Percentiles rank a stretch among this genome's conserved stretches.
These are phyloP conservation scores for Vachellia pachyceras DNA, from an alignment of 306 rosid species.

Conservation along the genomic window DNA sequence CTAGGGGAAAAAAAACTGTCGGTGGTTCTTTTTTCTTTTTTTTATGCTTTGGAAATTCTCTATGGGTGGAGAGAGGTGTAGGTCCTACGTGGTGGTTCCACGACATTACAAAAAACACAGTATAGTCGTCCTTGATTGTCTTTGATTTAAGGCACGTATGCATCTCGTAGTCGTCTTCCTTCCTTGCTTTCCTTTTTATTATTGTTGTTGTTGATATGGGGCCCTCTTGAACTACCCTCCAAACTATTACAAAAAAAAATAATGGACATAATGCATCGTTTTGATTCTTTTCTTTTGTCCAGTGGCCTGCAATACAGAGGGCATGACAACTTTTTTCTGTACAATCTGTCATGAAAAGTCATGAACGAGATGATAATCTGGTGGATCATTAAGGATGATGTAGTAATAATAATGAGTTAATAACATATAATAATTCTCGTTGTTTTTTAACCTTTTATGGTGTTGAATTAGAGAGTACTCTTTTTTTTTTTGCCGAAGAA, in stretches of 20 bases:
- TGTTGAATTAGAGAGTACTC: too few species aligned
- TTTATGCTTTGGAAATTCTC: conserved; percentile 29
- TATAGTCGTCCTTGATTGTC: conserved; percentile 32
- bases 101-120: conserved; percentile 35
- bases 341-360: conserved; percentile 48
- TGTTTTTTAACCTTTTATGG: too few species aligned
- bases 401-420: conserved; percentile 11
- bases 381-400: conserved; percentile 27
- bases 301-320: conserved; percentile 17
- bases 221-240: conserved; percentile 33
- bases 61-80: conserved; percentile 5
- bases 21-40: conserved; percentile 49
- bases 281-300: conserved; percentile 31
- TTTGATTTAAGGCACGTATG: conserved; percentile 47
- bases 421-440: conserved; percentile 31
- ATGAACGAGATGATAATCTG: conserved; percentile 18
- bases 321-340: conserved; percentile 21
- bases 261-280: neutral
- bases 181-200: neutral
- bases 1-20: conserved; percentile 48
- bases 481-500: too few species aligned
- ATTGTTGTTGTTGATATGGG: conserved; percentile 14
- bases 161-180: neutral
- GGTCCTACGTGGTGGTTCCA: conserved; percentile 50
- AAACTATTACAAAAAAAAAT: neutral